Conservation (phyloP, 2,329 filamentous ascomycete genomes). For the Fusarium continuum region DNA sequence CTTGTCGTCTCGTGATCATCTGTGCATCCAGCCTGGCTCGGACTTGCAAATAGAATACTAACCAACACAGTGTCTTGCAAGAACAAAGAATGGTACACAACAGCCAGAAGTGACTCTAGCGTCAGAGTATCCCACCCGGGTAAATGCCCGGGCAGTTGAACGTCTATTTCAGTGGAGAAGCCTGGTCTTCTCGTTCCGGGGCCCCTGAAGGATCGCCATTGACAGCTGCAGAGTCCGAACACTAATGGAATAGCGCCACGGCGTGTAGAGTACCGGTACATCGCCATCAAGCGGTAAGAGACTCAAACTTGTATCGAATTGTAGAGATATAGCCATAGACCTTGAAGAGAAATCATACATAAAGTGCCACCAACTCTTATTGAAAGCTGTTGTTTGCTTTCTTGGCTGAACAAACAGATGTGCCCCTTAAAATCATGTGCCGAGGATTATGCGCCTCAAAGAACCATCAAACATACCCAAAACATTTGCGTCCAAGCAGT, state of each 20-base stretch:
- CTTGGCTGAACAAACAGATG: conserved; percentile 12
- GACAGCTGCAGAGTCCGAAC: conserved; percentile 29
- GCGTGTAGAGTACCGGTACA: too few relatives aligned
- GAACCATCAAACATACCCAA: conserved; percentile 32
- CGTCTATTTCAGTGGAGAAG: conserved; percentile 7
- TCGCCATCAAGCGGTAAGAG: background rate
- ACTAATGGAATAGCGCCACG: conserved; percentile 31
- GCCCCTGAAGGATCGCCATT: conserved; percentile 34
- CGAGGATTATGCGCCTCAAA: conserved; percentile 41
- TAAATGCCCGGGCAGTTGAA: conserved; percentile 14
- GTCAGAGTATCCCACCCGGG: background rate
- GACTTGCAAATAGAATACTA: too few relatives aligned
- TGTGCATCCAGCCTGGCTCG: too few relatives aligned
- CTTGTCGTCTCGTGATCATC: too few relatives aligned
- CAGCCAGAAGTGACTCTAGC: too few relatives aligned
- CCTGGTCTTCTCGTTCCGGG: conserved; percentile 5
- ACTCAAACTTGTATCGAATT: background rate
- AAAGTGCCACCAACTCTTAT: background rate
- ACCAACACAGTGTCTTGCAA: too few relatives aligned
- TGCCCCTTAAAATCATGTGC: conserved; percentile 32
- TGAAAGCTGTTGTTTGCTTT: background rate
- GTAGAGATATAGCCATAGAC: background rate
- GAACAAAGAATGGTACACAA: too few relatives aligned
- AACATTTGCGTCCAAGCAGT: conserved; percentile 36
- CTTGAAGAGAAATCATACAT: background rate